Percentiles rank a stretch among this genome's conserved stretches.
phyloP scores from a whole-genome alignment of 768 basidiomycete species.

The Russula compacta region DNA sequence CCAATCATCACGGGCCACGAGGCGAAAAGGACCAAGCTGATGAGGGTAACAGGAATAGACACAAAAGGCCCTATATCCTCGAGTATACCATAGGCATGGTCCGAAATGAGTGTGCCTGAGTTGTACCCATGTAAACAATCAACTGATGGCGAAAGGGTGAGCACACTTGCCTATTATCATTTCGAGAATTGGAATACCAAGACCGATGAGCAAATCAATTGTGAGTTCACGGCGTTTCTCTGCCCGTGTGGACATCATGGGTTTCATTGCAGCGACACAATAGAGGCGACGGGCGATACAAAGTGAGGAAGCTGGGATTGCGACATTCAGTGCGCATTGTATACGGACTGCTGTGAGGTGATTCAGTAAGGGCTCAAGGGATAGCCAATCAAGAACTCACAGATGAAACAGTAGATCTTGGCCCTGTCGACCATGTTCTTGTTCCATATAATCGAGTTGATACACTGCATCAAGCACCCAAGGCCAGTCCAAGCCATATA shows the following conservation, averaged over 20 bases:
- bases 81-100: not conserved
- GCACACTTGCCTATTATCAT: not conserved
- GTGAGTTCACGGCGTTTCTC: not conserved
- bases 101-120: not conserved
- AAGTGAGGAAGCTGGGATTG: conserved; percentile 32
- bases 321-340: conserved; percentile 28
- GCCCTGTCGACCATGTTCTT: conserved; percentile 41
- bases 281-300: conserved; percentile 44
- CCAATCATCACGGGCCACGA: conserved; percentile 22
- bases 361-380: not conserved
- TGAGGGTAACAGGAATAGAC: conserved; percentile 27
- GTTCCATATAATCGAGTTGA: conserved; percentile 70
- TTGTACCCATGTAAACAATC: not conserved
- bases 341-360: conserved; percentile 32
- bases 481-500: conserved; percentile 62
- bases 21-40: conserved; percentile 25
- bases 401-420: conserved; percentile 49
- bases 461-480: conserved; percentile 46
- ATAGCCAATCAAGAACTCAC: conserved; percentile 25
- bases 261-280: conserved; percentile 31
- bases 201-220: conserved; percentile 24
- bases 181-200: conserved; percentile 16
- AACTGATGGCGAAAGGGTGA: not conserved
- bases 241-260: conserved; percentile 25
- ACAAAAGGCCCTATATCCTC: conserved; percentile 41